Evolutionary conservation across 345 rosid genomes (phyloP), one percentile per base, ranked within the genome.

Genomic region (Citrus hindsii): DNA sequence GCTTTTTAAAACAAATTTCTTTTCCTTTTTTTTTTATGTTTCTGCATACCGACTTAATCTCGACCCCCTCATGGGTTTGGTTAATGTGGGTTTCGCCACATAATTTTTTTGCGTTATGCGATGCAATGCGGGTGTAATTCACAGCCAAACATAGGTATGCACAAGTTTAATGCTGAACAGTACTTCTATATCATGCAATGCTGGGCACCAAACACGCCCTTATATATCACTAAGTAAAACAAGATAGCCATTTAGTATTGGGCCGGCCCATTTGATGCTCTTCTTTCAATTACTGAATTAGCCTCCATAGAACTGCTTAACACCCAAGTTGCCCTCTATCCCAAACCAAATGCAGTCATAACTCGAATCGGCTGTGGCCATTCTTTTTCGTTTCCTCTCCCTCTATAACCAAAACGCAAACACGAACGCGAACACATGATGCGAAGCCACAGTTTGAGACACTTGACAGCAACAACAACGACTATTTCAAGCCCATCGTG

Each of bases 391-490:
- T 14, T 58, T 77, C 4, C 4, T 1, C 2, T 38, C 61, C 62
- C 33, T 32, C 56, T 58, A 24, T 0, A 19, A n/a, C 24, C 21
- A 22, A 9, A 58, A 9, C 16, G n/a, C 76, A 71, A 2, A 18
- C 55, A 4, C 18, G 16, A 61, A 51, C 18, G 6, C 6, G 0
- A 9, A 79, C 84, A 18, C 46, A 77, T 86, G 79, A 84, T 35
- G 33, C n/a, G 86, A 58, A 81, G 74, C 70, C 79, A 82, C 60
- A 73, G 87, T 37, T 69, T 90, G 67, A 82, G 85, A 75, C 87
- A 77, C 77, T 69, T 88, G 37, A 48, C 79, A 33, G 22, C 64
- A 9, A 56, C 86, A 46, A 56, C 85, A 2, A 30, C 67, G 18
- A 30, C 68, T 2, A 30, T 16, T 53, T 16, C 30, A 61, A 24